These are phyloP conservation scores for Cystobasidium ongulense DNA, from an alignment of 768 basidiomycete genomes.

Conservation along the genomic window DNA sequence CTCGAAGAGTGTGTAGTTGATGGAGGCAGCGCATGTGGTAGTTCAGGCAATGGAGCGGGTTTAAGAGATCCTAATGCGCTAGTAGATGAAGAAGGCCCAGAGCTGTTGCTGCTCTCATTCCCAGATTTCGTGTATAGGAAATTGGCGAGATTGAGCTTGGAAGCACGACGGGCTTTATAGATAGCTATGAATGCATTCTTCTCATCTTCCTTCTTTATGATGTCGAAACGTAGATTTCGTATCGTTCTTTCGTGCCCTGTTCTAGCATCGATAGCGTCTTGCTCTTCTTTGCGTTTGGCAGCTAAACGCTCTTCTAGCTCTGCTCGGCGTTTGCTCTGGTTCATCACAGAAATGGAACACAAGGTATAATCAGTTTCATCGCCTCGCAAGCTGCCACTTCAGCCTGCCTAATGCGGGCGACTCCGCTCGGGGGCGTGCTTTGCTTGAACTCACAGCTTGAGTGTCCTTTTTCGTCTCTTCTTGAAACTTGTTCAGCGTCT, in stretches of 20 bases:
- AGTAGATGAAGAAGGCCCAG: background rate
- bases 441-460: conserved; percentile 14
- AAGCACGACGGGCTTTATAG: conserved; percentile 36
- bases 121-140: conserved; percentile 40
- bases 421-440: background rate
- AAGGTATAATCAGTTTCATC: background rate
- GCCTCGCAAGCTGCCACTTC: background rate
- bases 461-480: conserved; percentile 32
- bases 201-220: conserved; percentile 37
- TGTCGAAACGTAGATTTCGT: conserved; percentile 27
- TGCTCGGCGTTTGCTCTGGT: conserved; percentile 21
- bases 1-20: conserved; percentile 12
- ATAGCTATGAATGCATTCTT: conserved; percentile 24
- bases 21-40: conserved; percentile 35
- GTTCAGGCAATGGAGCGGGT: conserved; percentile 23
- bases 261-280: conserved; percentile 24
- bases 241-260: conserved; percentile 15
- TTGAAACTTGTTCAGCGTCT: conserved; percentile 31
- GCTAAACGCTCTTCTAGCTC: conserved; percentile 37
- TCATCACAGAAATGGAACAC: background rate
- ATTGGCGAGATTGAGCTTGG: conserved; percentile 38
- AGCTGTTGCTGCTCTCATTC: conserved; percentile 12
- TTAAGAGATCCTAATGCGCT: conserved; percentile 23
- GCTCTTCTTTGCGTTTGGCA: conserved; percentile 32
- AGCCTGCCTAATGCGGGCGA: too few species aligned